Base-by-base conservation (phyloP, 176 grass and related monocot species). In the Phoenix dactylifera region DNA sequence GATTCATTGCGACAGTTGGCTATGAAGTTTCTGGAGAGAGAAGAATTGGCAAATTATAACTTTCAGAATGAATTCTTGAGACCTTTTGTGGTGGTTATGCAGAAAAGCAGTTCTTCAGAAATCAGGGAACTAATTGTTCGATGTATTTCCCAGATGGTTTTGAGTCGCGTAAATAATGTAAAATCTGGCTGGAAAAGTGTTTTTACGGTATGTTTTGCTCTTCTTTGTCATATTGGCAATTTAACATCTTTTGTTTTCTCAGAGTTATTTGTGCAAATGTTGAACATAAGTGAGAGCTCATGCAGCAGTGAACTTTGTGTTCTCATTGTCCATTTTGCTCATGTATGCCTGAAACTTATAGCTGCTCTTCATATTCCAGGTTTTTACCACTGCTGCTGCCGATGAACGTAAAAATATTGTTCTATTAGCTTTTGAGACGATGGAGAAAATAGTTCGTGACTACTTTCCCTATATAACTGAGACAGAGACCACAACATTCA, bases 171-270 rank as follows among this genome's bases (percentile, higher is more conserved):
- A 52, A 91, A 85, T 76, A 85, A 97, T 53, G 89, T 97, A 68
- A 97, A 91, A 60, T 97, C 93, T 57, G 93, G 93, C 16, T 91
- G 93, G 93, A 97, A 88, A 62, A 75, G 93, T 77, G 93, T 97
- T 69, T 97, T 97, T 60, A 80, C 54, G 81, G 93, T 97, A 88
- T 58, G 69, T 55, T 51, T 76, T 22, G 6, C 17, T 20, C 49
- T 58, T 28, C 49, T 50, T 7, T 4, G 4, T 44, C 9, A 44
- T 44, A 44, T 14, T 12, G 10, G 35, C 9, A 12, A 44, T 44
- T 44, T 12, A 44, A 9, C 35, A 44, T 44, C 28, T 6, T 44
- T 44, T 44, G 12, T 44, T 44, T 14, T 2, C 9, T 12, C 7
- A 35, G 35, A 44, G 35, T 44, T 44, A 44, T 44, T 44, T 44